These are phyloP conservation scores for Rhododendron mucronatum DNA, from an alignment of 148 eudicot species.

Conservation along the genomic window DNA sequence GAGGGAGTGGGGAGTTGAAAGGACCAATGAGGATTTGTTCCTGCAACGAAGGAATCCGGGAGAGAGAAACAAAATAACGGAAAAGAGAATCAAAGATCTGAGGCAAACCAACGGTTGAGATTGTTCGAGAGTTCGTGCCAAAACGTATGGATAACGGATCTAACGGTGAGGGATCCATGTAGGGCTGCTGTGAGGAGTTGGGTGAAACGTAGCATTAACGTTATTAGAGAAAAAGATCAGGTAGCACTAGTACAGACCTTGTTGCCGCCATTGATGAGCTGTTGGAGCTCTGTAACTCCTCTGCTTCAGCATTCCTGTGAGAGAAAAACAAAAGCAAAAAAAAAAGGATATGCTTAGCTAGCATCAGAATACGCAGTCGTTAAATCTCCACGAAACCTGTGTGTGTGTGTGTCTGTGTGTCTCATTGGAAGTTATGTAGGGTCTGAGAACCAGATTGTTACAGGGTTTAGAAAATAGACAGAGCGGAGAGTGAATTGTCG, in stretches of 20 bases:
- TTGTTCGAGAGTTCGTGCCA: neutral
- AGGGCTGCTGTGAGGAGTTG: no score
- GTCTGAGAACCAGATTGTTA: neutral
- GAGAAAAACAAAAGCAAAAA: neutral
- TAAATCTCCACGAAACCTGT: neutral
- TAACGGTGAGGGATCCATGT: constrained; percentile 7
- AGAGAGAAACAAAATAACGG: neutral
- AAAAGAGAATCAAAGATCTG: constrained; percentile 27
- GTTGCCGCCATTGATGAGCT: constrained; percentile 40
- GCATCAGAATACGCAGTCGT: neutral
- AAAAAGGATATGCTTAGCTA: neutral
- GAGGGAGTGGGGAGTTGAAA: neutral
- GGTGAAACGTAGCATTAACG: neutral
- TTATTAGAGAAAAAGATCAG: neutral
- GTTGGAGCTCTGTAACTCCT: constrained; percentile 32
- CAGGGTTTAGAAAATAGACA: neutral
- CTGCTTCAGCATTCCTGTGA: constrained; percentile 21
- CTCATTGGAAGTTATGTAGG: neutral
- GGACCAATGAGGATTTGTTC: constrained; percentile 12
- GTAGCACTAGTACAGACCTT: constrained; percentile 16
- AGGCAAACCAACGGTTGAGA: constrained; percentile 7
- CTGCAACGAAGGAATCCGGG: constrained; percentile 14
- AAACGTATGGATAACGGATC: constrained; percentile 5
- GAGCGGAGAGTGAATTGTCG: neutral
- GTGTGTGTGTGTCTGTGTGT: no score